phyloP scores from a whole-genome alignment of 331 rosid species.

The Spiraea crenata region DNA sequence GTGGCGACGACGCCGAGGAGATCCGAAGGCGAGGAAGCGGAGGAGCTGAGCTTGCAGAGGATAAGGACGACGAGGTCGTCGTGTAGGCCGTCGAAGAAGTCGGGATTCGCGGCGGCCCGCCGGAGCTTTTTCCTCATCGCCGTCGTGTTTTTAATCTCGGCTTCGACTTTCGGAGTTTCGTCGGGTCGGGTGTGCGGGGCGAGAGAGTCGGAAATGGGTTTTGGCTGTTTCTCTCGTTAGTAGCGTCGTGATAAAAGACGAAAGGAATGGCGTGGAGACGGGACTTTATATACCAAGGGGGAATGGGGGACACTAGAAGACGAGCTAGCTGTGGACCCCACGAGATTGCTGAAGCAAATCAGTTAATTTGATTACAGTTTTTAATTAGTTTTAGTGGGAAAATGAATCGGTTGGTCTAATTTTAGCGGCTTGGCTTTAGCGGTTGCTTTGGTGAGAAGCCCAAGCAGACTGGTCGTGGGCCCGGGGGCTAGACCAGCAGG shows the following conservation, averaged over 20 bases:
- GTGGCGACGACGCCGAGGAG: constrained; percentile 50
- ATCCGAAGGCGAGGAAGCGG: constrained; percentile 69
- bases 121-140: constrained; percentile 21
- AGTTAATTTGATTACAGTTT: neutral
- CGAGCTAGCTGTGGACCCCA: constrained; percentile 1
- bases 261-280: neutral
- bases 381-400: neutral
- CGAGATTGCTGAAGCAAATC: neutral
- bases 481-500: too few species aligned
- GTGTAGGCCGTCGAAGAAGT: constrained; percentile 60
- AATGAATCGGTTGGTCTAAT: too few species aligned
- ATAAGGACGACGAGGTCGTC: constrained; percentile 68
- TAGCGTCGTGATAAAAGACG: neutral
- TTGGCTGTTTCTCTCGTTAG: neutral
- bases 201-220: neutral
- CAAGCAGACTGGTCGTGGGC: too few species aligned
- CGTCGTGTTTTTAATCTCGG: neutral
- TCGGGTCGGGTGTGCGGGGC: constrained; percentile 5
- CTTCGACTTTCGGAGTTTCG: neutral
- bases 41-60: constrained; percentile 67
- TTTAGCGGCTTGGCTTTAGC: too few species aligned
- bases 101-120: constrained; percentile 21
- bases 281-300: neutral
- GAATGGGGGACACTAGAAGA: neutral
- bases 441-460: too few species aligned